phyloP scores from a whole-genome alignment of 2,329 filamentous ascomycete genomes.

The Nannizziopsis barbatae region DNA sequence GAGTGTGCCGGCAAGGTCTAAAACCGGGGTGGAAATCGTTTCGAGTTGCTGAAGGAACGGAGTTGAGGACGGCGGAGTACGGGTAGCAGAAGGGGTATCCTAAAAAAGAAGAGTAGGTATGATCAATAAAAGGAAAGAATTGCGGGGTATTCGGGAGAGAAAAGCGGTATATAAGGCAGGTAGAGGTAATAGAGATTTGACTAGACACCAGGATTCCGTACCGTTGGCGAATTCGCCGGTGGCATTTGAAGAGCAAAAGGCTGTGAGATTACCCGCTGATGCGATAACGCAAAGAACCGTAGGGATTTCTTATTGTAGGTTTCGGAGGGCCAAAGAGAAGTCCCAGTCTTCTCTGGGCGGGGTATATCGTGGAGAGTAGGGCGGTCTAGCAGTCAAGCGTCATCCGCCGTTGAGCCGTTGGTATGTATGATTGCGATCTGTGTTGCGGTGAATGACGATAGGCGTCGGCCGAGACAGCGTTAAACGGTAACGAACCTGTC shows the following conservation, averaged over 20 bases:
- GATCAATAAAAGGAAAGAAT: not conserved
- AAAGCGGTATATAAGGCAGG: not conserved
- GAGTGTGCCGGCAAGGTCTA: conserved; percentile 42
- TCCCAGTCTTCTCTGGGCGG: too few species aligned
- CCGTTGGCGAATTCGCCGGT: conserved; percentile 11
- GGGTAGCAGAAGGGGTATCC: conserved; percentile 7
- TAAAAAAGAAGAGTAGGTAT: not conserved
- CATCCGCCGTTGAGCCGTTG: not conserved
- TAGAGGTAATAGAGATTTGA: not conserved
- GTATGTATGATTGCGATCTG: not conserved
- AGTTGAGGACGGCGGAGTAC: conserved; percentile 20
- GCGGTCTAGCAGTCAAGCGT: too few species aligned
- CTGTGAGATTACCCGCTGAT: not conserved
- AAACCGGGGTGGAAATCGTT: conserved; percentile 39
- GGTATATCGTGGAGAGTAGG: too few species aligned
- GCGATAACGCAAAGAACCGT: not conserved
- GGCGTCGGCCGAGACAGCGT: too few species aligned
- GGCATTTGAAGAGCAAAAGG: conserved; percentile 5
- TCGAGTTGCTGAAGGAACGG: conserved; percentile 40
- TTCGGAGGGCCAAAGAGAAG: not conserved
- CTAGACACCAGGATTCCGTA: not conserved
- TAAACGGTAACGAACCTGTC: too few species aligned
- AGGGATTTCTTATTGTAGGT: not conserved
- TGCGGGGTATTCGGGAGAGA: not conserved
- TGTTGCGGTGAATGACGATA: too few species aligned